Evolutionary conservation across 2,329 filamentous ascomycete genomes (phyloP).

Genomic region (Podosphaera leucotricha): DNA sequence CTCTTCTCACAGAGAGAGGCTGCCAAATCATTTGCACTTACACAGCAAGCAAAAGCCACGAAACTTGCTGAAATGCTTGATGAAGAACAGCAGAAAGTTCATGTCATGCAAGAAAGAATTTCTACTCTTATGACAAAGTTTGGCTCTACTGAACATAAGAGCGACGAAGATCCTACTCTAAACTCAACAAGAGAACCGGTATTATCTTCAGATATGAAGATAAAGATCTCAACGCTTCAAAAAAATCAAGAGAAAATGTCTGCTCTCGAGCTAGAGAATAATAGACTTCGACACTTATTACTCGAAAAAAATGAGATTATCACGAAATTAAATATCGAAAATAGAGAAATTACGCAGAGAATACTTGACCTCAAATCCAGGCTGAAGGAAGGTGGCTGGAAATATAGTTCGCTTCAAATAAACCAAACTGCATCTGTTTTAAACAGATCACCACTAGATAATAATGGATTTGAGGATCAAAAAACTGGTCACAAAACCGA

Average conservation of each 20-base stretch:
- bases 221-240: constrained; percentile 29
- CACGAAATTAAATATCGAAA: constrained; percentile 13
- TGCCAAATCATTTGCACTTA: constrained; percentile 56
- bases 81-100: constrained; percentile 42
- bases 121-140: constrained; percentile 36
- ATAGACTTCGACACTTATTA: constrained; percentile 26
- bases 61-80: constrained; percentile 40
- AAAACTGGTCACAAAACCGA: constrained; percentile 31
- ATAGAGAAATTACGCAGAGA: constrained; percentile 12
- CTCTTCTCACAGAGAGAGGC: constrained; percentile 59
- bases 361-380: constrained; percentile 11
- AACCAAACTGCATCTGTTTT: constrained; percentile 21
- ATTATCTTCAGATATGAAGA: constrained; percentile 21
- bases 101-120: constrained; percentile 37
- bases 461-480: constrained; percentile 19
- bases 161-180: constrained; percentile 21
- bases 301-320: constrained; percentile 19
- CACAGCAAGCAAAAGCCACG: constrained; percentile 46
- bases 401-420: constrained; percentile 19
- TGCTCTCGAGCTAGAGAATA: constrained; percentile 28
- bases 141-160: constrained; percentile 17
- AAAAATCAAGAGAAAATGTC: constrained; percentile 29
- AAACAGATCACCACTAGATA: constrained; percentile 28
- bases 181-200: constrained; percentile 29
- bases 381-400: constrained; percentile 13